Evolutionary conservation across 345 rosid genomes (phyloP).

Genomic region (Lumnitzera racemosa): DNA sequence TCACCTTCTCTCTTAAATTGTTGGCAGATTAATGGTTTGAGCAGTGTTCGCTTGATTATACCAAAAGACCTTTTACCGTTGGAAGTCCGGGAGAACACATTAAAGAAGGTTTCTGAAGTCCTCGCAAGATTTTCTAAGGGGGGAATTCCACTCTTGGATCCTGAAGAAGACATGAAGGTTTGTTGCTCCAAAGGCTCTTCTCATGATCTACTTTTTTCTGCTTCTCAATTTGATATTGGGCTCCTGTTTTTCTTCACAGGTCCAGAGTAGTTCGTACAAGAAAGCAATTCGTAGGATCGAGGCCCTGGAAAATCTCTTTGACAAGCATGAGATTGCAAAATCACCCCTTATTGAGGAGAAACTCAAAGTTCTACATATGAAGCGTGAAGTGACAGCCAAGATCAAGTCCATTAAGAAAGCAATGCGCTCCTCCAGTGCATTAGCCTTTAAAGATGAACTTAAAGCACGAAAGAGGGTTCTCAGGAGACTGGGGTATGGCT

Average conservation of each 20-base stretch:
- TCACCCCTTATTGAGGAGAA: conserved; percentile 79
- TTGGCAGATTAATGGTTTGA: conserved; percentile 62
- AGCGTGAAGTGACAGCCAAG: conserved; percentile 70
- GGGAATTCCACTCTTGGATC: conserved; percentile 69
- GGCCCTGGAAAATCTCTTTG: conserved; percentile 77
- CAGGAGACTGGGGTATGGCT: conserved; percentile 78
- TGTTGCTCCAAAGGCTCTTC: not conserved
- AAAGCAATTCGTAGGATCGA: conserved; percentile 75
- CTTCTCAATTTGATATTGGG: conserved; percentile 5
- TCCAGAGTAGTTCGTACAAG: conserved; percentile 66
- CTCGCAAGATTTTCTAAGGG: conserved; percentile 57
- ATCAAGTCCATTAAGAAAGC: conserved; percentile 72
- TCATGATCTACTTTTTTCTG: not conserved
- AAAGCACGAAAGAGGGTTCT: conserved; percentile 94
- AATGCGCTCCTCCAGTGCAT: conserved; percentile 61
- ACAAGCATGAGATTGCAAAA: conserved; percentile 79
- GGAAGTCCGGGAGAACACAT: conserved; percentile 85
- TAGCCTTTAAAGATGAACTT: conserved; percentile 97
- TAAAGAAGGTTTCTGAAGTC: conserved; percentile 74
- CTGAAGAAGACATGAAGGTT: conserved; percentile 90
- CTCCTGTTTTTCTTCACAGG: conserved; percentile 33
- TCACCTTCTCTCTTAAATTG: conserved; percentile 12
- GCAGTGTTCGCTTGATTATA: conserved; percentile 70
- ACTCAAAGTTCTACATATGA: conserved; percentile 66
- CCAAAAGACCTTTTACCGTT: conserved; percentile 75